Percentiles rank a stretch among this genome's conserved stretches.
These are phyloP conservation scores for Onygena corvina DNA, from an alignment of 2,329 filamentous ascomycete species.

Conservation along the genomic window DNA sequence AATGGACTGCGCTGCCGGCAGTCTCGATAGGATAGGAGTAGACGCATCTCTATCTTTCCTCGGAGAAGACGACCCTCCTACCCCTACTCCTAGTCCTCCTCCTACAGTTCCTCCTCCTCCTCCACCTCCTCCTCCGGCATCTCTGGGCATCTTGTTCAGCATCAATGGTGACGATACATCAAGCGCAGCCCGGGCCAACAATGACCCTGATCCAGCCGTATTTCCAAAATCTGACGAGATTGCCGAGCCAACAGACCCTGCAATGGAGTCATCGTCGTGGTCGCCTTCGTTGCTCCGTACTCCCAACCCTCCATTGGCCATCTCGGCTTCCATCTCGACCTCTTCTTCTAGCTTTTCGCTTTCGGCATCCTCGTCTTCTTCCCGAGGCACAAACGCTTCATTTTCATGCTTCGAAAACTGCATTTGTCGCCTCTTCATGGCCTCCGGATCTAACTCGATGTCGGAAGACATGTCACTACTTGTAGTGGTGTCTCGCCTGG, in stretches of 20 bases:
- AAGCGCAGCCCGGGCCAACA: constrained; percentile 40
- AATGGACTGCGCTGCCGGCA: constrained; percentile 51
- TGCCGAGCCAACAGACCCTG: constrained; percentile 38
- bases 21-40: constrained; percentile 42
- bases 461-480: constrained; percentile 57
- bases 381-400: constrained; percentile 21
- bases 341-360: constrained; percentile 20
- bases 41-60: constrained; percentile 38
- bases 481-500: constrained; percentile 50
- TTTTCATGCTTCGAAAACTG: constrained; percentile 33
- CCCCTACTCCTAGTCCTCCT: constrained; percentile 16
- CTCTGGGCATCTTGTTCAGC: constrained; percentile 30
- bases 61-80: constrained; percentile 32
- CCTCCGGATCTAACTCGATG: constrained; percentile 46
- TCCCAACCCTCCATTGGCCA: constrained; percentile 20
- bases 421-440: constrained; percentile 43
- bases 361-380: constrained; percentile 12
- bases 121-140: constrained; percentile 21
- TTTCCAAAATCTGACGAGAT: constrained; percentile 44
- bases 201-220: constrained; percentile 44
- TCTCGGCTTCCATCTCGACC: constrained; percentile 23
- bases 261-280: constrained; percentile 37
- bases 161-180: constrained; percentile 41
- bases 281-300: constrained; percentile 19
- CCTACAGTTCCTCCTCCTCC: constrained; percentile 15